A percentile compares a stretch with the other conserved stretches of the same genome.
These are phyloP conservation scores for Durusdinium trenchii DNA, from an alignment of 73 alveolate species.

Conservation along the genomic window DNA sequence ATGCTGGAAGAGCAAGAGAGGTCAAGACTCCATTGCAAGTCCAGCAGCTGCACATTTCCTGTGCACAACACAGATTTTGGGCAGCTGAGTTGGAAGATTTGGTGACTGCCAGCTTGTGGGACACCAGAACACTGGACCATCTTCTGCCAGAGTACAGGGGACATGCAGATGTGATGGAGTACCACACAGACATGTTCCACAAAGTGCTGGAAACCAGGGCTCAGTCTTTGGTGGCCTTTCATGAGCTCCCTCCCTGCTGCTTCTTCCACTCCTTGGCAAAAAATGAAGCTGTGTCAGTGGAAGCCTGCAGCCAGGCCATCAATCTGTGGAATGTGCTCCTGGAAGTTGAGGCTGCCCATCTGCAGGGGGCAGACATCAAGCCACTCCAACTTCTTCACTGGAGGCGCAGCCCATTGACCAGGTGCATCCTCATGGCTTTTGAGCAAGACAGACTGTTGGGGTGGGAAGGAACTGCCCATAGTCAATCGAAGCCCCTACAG, in stretches of 20 bases:
- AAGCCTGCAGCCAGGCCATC: background rate
- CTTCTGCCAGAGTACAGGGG: background rate
- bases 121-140: background rate
- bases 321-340: background rate
- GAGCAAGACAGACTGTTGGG: background rate
- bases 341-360: background rate
- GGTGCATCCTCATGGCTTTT: constrained; percentile 1
- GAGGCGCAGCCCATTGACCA: background rate
- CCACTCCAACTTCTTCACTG: background rate
- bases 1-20: background rate
- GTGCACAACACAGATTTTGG: background rate
- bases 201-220: background rate
- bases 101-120: background rate
- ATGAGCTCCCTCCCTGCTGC: background rate
- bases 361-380: background rate
- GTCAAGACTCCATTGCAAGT: background rate
- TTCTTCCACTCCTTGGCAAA: background rate
- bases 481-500: no score
- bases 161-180: background rate
- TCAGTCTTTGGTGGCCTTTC: background rate
- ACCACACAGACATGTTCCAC: background rate
- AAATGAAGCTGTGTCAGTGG: background rate
- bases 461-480: no score
- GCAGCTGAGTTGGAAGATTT: background rate
- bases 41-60: background rate